Evolutionary conservation across 2,329 filamentous ascomycete genomes (phyloP), one percentile per base, ranked within the genome.

Genomic region (Sporothrix euskadiensis): DNA sequence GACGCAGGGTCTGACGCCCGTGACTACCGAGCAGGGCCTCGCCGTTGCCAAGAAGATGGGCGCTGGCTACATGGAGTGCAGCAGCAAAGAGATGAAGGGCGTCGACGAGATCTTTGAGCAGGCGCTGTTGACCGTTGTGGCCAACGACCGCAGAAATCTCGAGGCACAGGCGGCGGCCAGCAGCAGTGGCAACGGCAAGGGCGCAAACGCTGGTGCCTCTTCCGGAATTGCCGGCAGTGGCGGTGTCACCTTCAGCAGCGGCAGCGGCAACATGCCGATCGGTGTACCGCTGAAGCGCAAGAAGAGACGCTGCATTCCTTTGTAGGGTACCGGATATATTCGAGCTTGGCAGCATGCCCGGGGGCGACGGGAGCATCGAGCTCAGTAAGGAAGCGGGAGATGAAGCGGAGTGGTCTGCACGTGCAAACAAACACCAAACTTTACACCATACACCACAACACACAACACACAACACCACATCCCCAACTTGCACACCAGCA

Each of bases 21-120:
- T 99, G 68, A 98, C 94, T 0, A 90, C 90, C 69, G 93, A 97
- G 78, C 95, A 99, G 83, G 96, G 95, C 76, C 88, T 92, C 80
- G 88, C 89, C 9, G 94, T 99, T 35, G 94, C 96, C 73, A 89
- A 91, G 80, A 96, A 95, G 84, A 99, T 99, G 96, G 90, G 91
- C 76, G 96, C 96, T 14, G 88, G 91, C 80, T 99, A 99, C 85
- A 95, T 97, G 89, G 96, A 99, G 84, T 99, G 96, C 87, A 97
- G 94, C 81, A 97, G 94, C 83, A 98, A 98, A 84, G 96, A 98
- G 83, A 96, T 97, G 91, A 90, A 88, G 71, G 96, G 96, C 73
- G 95, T 99, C 63, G 94, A 98, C 81, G 95, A 98, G 79, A 96
- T 98, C 80, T 99, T 99, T 83, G 92, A 97, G 82, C 87, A 90